Evolutionary conservation across 768 basidiomycete species (phyloP), one percentile per base, ranked within the genome.

Genomic region (Neoboletus subvelutipes): DNA sequence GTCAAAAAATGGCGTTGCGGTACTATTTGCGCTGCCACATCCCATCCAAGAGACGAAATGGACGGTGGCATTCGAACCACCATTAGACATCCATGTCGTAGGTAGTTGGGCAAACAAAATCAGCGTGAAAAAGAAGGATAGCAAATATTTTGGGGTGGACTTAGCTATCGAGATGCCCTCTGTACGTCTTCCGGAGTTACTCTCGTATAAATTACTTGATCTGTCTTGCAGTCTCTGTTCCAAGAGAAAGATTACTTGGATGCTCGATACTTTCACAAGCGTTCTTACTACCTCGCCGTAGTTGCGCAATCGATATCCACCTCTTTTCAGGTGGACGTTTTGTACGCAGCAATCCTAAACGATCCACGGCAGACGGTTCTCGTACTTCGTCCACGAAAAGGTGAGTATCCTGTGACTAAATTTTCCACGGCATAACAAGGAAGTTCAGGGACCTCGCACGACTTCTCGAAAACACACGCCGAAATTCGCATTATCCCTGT

Each of bases 211-310:
- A 31, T 47, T 53, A 11, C 46, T 51, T 50, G 56, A 55, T 51
- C 52, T 48, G 15, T 17, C 33, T 20, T 34, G 5, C 54, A 90
- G 89, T 70, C 63, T 46, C 76, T 97, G n/a, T 95, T 98, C 66
- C 92, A 96, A 76, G 92, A 95, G 66, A 99, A 98, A 69, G 95
- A 98, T 67, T 92, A 93, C 61, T 77, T 94, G 55, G 88, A 94
- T 67, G 83, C 86, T 9, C 84, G 97, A 12, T 94, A 89, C 70
- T 95, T 96, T 69, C 89, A 95, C 68, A 98, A 98, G 68, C 80
- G 92, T 39, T 87, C 92, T 0, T 94, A 89, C 68, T 99, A 92
- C 72, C 81, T 98, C 20, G 88, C 94, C 8, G 83, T 82, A 5
- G 75, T 98, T 45, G 90, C 91, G 2, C 77, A 81, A 9, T 81